Evolutionary conservation across 768 basidiomycete species (phyloP).

Genomic region (Mycena pura): DNA sequence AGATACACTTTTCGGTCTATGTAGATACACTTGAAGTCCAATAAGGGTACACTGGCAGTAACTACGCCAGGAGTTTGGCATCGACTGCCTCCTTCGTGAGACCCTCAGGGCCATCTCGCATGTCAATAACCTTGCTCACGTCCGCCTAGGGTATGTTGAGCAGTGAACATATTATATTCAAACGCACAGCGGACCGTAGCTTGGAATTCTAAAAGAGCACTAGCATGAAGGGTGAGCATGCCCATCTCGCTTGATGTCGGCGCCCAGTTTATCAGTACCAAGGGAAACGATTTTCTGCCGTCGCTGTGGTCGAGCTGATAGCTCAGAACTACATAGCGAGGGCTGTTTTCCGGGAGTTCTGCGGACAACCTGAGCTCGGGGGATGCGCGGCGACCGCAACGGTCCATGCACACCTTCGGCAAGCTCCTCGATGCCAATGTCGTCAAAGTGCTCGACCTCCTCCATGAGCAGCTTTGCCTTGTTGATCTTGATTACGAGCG

Average conservation of each 20-base stretch:
- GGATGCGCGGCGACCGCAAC: not conserved
- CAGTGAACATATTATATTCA: too few species aligned
- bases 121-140: slow-evolving; percentile 80
- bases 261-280: slow-evolving; percentile 90
- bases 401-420: slow-evolving; percentile 70
- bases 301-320: slow-evolving; percentile 83
- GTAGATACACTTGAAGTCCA: not conserved
- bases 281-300: slow-evolving; percentile 84
- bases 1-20: too few species aligned
- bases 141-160: slow-evolving; percentile 63
- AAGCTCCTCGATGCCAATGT: slow-evolving; percentile 81
- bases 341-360: slow-evolving; percentile 90
- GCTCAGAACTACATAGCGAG: slow-evolving; percentile 85
- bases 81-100: slow-evolving; percentile 79
- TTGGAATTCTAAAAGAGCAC: slow-evolving; percentile 82
- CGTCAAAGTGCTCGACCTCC: slow-evolving; percentile 80
- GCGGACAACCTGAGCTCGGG: slow-evolving; percentile 4
- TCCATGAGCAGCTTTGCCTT: slow-evolving; percentile 82
- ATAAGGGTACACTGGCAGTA: not conserved
- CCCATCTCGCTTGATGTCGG: slow-evolving; percentile 79
- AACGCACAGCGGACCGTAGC: slow-evolving; percentile 58
- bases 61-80: slow-evolving; percentile 52
- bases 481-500: slow-evolving; percentile 90
- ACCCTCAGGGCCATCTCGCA: slow-evolving; percentile 81
- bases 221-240: slow-evolving; percentile 83